These are phyloP conservation scores for Gossypium gossypioides DNA, from an alignment of 441 rosid genomes.

Conservation along the genomic window DNA sequence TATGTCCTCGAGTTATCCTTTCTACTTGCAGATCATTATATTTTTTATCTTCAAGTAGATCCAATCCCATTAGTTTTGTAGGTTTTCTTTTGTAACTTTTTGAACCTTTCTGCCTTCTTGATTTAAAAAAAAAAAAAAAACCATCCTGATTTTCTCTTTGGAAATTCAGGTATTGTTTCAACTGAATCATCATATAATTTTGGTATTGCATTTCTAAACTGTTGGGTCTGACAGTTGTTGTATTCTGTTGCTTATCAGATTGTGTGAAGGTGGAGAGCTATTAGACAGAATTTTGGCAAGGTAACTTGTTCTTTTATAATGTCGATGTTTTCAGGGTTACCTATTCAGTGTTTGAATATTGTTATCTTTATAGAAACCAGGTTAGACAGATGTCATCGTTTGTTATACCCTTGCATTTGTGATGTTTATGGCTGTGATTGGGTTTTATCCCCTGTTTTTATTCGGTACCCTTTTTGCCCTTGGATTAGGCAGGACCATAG, in stretches of 20 bases:
- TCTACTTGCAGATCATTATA: neutral
- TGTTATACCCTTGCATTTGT: neutral
- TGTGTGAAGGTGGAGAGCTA: constrained; percentile 91
- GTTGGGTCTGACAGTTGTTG: constrained; percentile 8
- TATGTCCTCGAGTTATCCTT: neutral
- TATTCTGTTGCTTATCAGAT: constrained; percentile 35
- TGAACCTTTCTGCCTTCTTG: neutral
- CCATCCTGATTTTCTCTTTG: neutral
- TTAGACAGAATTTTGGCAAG: constrained; percentile 83
- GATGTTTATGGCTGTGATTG: neutral
- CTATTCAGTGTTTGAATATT: neutral
- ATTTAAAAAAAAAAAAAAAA: neutral
- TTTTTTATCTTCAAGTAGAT: neutral
- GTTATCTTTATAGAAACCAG: neutral
- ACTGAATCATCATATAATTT: neutral
- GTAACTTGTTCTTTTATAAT: constrained; percentile 20
- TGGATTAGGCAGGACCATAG: neutral
- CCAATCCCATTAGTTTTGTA: neutral
- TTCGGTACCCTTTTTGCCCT: neutral
- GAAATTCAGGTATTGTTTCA: neutral
- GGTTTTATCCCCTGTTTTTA: neutral
- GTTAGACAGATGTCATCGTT: neutral
- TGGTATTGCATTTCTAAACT: neutral
- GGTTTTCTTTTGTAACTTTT: neutral
- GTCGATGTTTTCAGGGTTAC: neutral